Conservation (phyloP, 352 stramenopile species). For the Globisporangium nagaii region DNA sequence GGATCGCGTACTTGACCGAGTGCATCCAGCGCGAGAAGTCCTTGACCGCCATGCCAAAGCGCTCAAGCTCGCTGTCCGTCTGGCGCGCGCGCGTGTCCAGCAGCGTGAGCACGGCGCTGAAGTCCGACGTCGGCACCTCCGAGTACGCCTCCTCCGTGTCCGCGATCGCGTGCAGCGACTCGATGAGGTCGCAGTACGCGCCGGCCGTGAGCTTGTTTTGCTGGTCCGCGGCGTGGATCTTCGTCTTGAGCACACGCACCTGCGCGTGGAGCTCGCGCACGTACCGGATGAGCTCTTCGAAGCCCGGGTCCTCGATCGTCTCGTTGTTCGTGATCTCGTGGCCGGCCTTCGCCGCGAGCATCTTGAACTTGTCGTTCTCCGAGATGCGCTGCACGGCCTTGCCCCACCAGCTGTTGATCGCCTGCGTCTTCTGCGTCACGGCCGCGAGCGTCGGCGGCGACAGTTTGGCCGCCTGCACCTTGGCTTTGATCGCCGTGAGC, state of each 20-base stretch:
- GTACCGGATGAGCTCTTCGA: constrained; percentile 61
- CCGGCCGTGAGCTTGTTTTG: constrained; percentile 68
- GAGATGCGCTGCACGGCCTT: constrained; percentile 79
- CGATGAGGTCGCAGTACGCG: constrained; percentile 82
- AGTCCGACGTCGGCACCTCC: constrained; percentile 60
- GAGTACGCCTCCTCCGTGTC: constrained; percentile 63
- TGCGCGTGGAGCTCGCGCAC: constrained; percentile 54
- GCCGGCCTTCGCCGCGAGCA: constrained; percentile 49
- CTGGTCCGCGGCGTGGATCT: constrained; percentile 48
- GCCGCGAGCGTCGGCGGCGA: constrained; percentile 27
- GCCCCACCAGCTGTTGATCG: constrained; percentile 76
- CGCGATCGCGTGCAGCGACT: constrained; percentile 58
- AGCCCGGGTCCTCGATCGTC: constrained; percentile 66
- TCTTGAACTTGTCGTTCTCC: constrained; percentile 69
- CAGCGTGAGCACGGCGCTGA: constrained; percentile 50
- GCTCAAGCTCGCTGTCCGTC: constrained; percentile 66
- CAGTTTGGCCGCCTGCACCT: constrained; percentile 15
- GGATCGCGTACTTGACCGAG: constrained; percentile 59
- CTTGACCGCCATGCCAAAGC: constrained; percentile 56
- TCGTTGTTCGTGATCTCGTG: constrained; percentile 32
- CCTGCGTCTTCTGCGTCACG: constrained; percentile 61
- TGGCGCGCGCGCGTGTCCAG: constrained; percentile 72
- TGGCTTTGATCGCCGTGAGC: constrained; percentile 63
- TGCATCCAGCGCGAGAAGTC: constrained; percentile 74
- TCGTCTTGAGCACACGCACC: constrained; percentile 58